These are phyloP conservation scores for Marasmius fiardii DNA, from an alignment of 1,284 basidiomycete genomes.

Conservation along the genomic window DNA sequence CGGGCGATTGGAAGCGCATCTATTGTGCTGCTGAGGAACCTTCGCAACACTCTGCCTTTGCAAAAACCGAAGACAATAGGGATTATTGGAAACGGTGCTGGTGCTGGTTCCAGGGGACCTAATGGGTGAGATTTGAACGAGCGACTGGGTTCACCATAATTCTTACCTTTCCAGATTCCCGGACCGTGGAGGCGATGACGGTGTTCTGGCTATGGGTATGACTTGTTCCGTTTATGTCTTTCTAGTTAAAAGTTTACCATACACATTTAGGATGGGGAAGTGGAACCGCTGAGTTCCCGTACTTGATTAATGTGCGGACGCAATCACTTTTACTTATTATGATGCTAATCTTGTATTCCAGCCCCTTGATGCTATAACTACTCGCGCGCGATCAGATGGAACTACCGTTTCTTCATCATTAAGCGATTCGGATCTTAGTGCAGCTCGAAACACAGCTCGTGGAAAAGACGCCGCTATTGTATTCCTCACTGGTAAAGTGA, in stretches of 20 bases:
- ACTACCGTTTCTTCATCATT: constrained; percentile 43
- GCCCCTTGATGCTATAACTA: constrained; percentile 42
- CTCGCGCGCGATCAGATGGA: constrained; percentile 34
- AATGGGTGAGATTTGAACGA: constrained; percentile 43
- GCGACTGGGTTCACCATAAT: background rate
- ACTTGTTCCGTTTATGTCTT: constrained; percentile 21
- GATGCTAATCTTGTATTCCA: constrained; percentile 15
- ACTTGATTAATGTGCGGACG: constrained; percentile 42
- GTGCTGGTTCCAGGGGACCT: constrained; percentile 51
- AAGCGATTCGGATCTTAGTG: constrained; percentile 49
- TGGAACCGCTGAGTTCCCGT: constrained; percentile 48
- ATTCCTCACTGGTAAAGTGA: constrained; percentile 46
- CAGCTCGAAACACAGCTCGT: constrained; percentile 37
- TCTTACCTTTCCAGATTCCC: constrained; percentile 30
- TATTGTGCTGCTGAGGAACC: constrained; percentile 75
- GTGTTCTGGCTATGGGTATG: constrained; percentile 67
- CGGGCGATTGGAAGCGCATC: constrained; percentile 68
- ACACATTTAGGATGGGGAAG: constrained; percentile 38
- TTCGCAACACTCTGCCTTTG: constrained; percentile 54
- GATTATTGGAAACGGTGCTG: constrained; percentile 64
- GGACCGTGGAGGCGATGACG: constrained; percentile 46
- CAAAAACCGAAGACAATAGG: constrained; percentile 47
- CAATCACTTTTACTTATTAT: constrained; percentile 6
- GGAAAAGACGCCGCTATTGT: constrained; percentile 53
- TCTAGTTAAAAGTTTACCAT: background rate